Evolutionary conservation across 2,329 filamentous ascomycete species (phyloP), one percentile per base, ranked within the genome.

Genomic region (Trichoderma sp.): DNA sequence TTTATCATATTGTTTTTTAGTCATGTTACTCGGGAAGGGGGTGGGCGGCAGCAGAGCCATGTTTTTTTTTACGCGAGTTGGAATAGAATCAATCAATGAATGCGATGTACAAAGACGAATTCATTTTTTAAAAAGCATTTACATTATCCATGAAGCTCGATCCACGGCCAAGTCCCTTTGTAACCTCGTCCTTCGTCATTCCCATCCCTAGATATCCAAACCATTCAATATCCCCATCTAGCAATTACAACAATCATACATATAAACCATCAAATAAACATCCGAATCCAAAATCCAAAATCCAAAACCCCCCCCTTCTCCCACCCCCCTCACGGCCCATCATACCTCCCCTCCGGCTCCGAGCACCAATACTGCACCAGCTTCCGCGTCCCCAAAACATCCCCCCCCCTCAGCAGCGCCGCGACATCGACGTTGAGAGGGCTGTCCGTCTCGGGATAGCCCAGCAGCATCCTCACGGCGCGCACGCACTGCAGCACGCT

Each of bases 351-450:
- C 19, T 73, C 76, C 27, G 74, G 74, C 45, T 80, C 78, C 10
- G 73, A 73, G 68, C 87, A 90, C 83, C 90, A 94, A 73, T 88
- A 90, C 79, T 90, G 85, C 52, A 94, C 90, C 75, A 95, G 80
- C 69, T 85, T 84, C 73, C 90, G 83, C 17, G 91, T 89, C 0
- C 87, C 92, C 15, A 93, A 76, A 25, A 79, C 78, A 78, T 94
- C 92, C 5, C 90, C 91, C 35, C 83, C 84, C 70, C 90, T 82
- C 70, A 93, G 75, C 74, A 95, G 79, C 71, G 88, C 88, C 65
- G 92, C 92, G 35, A 92, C 84, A 77, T 95, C 92, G 29, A 95
- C 86, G 78, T 94, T 94, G 70, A 95, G 82, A 73, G 92, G 92
- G 72, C 86, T 90, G 74, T 94, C 91, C 56, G 88, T 84, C 77